Evolutionary conservation across 2,329 filamentous ascomycete genomes (phyloP), one percentile per base, ranked within the genome.

Genomic region (Ceratocystis cubensis): DNA sequence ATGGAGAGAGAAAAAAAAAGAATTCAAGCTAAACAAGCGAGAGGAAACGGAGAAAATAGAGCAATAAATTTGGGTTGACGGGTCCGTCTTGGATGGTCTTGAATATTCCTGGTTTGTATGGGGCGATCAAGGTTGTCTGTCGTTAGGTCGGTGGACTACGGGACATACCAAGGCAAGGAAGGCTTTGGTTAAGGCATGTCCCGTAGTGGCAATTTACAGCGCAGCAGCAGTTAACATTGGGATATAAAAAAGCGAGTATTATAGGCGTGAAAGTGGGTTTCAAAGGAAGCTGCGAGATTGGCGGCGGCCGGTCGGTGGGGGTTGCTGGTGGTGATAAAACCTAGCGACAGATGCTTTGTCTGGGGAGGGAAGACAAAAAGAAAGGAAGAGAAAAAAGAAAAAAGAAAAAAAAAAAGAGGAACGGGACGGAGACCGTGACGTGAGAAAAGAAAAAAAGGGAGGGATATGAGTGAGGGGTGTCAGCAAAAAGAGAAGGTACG

Each of bases 161-260:
- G 83, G 83, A 84, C 83, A 81, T 70, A 73, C 71, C 72, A 69
- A 76, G 74, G 75, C 53, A 59, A 33, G 53, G 15, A 59, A 59
- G 53, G 53, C 53, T 59, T 59, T 73, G 73, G 72, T 77, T 77
- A 74, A 41, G 78, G 81, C 76, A 78, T 77, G 79, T 81, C 84
- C 85, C 86, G 86, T 85, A 91, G 88, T 87, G 86, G 85, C 83
- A 79, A 84, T 90, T 92, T 91, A 95, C 88, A 93, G 89, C 88
- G 88, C 87, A 89, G 85, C 87, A 87, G 48, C 20, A 45, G 46
- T 25, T 6, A 45, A 50, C 61, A 63, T 63, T 48, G 44, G 61
- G 61, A 48, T 45, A 45, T 63, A 88, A 80, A 82, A 87, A 85
- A 86, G 81, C 84, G 84, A 84, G 84, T 83, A 86, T 87, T 76